A percentile compares a stretch with the other conserved stretches of the same genome.
phyloP scores from a whole-genome alignment of 192 early-diverging fungal species.

The Lobosporangium transversale region DNA sequence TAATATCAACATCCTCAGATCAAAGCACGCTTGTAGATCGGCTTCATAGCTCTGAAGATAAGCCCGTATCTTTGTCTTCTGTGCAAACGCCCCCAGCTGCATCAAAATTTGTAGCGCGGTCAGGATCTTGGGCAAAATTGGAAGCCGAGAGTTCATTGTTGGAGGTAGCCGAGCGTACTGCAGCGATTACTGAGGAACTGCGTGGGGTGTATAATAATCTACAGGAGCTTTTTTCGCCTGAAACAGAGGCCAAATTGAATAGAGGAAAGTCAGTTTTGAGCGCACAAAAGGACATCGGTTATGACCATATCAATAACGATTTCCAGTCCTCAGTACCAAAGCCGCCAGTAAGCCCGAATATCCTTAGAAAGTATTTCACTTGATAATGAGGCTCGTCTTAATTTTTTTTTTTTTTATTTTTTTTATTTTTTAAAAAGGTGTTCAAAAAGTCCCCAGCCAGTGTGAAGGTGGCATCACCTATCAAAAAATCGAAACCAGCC shows the following conservation, averaged over 20 bases:
- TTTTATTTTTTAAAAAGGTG: no score
- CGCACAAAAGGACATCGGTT: slow-evolving; percentile 12
- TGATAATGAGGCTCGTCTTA: no score
- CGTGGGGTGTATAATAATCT: slow-evolving; percentile 37
- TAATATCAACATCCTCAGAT: slow-evolving; percentile 4
- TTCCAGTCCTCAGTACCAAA: slow-evolving; percentile 8
- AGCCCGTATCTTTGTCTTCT: neutral
- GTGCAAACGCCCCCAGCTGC: neutral
- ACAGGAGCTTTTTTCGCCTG: slow-evolving; percentile 44
- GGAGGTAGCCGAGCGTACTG: slow-evolving; percentile 30
- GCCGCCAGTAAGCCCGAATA: slow-evolving; percentile 32
- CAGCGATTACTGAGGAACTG: slow-evolving; percentile 30
- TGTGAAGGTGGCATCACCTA: slow-evolving; percentile 1
- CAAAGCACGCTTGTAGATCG: slow-evolving; percentile 10
- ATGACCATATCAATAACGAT: neutral
- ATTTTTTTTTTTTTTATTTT: no score
- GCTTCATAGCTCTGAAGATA: neutral
- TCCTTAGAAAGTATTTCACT: no score
- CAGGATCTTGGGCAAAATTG: neutral
- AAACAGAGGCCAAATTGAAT: slow-evolving; percentile 37
- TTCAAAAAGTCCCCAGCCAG: slow-evolving; percentile 9
- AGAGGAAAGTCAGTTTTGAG: slow-evolving; percentile 24
- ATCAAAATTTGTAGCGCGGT: neutral
- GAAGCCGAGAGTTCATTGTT: slow-evolving; percentile 25
- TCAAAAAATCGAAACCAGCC: slow-evolving; percentile 19